Evolutionary conservation across 176 grass and related monocot species (phyloP), one percentile per base, ranked within the genome.

Genomic region (Oryza australiensis): DNA sequence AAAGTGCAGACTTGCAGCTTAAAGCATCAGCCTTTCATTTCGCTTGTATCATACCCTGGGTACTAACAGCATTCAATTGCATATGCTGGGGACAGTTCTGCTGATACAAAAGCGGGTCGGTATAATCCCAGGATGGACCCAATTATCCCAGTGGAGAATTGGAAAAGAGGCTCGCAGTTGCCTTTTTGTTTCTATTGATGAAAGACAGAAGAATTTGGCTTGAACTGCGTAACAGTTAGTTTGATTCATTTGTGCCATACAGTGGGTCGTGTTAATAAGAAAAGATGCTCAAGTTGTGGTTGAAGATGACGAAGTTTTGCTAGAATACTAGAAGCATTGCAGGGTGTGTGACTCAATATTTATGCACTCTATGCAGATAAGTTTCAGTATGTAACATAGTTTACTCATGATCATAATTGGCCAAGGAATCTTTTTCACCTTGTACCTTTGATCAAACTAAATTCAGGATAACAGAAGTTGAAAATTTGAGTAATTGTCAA

Each of bases 141-240:
- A 27, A 73, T 90, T 79, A 95, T 99, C 78, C 89, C 91, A 27
- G 82, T 91, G 29, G 83, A 89, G 64, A 94, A 95, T 80, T 99
- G 96, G 91, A 99, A 93, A 83, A 99, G 95, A 90, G 96, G 96
- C 74, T 99, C 96, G 72, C 96, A 99, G 96, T 93, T 95, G 77
- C 34, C 65, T 68, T 76, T 75, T 32, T 14, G n/a, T 34, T 80
- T 32, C 73, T 46, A 32, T 66, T 64, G 64, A 26, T 66, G 40
- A 75, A 64, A 40, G 22, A 55, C 12, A 72, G 16, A 18, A 53
- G 20, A 78, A 32, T 41, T 80, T 34, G 46, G 15, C 70, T 76
- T 75, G 48, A 57, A 78, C 15, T 37, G 35, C 8, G 35, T 37
- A 37, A 37, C 35, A 37, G 35, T 37, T 37, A 37, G 35, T 37